Evolutionary conservation across 2,329 filamentous ascomycete genomes (phyloP), one percentile per base, ranked within the genome.

Genomic region (Rosellinia necatrix): DNA sequence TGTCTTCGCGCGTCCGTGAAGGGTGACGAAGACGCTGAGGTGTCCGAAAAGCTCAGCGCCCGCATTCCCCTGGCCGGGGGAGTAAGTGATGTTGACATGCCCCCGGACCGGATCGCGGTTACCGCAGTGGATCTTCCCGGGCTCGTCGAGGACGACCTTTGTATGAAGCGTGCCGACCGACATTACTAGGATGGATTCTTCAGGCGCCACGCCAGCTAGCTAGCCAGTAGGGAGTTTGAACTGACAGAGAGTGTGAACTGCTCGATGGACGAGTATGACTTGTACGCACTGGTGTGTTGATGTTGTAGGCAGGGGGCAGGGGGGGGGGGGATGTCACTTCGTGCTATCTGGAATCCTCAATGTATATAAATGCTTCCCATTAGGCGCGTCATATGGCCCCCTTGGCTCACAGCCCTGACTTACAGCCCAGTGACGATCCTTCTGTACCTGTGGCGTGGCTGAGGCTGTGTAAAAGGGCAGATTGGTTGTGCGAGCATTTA

Each of bases 1-100:
- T 12, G 59, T 53, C 41, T 61, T 61, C 2, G 59, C 56, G 4
- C 56, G 56, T 32, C 59, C 59, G n/a, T 61, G 59, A 6, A 61
- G 49, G 10, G 22, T 32, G 34, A 59, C 56, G 10, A 19, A 34
- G 56, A 59, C 35, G 8, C 27, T 10, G 27, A 61, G 56, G 6
- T 48, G 59, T 13, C 59, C 59, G 7, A 59, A 61, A 6, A 61
- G 48, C 27, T 56, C 56, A 10, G 35, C 38, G n/a, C 35, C 27
- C 15, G 34, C 10, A 32, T 56, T 56, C 3, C 40, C 38, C 13
- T 13, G 24, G 1, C 38, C 32, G 8, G 49, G 51, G 3, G n/a
- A 2, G 22, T 59, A 61, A 4, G 34, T 40, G 34, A 61, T 49
- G 10, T 24, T 51, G 40, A 61, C 15, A 15, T 56, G 44, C 13